Percentiles rank a stretch among this genome's conserved stretches.
phyloP scores from a whole-genome alignment of 495 filamentous ascomycete genomes.

The Tuber umbilicatum region DNA sequence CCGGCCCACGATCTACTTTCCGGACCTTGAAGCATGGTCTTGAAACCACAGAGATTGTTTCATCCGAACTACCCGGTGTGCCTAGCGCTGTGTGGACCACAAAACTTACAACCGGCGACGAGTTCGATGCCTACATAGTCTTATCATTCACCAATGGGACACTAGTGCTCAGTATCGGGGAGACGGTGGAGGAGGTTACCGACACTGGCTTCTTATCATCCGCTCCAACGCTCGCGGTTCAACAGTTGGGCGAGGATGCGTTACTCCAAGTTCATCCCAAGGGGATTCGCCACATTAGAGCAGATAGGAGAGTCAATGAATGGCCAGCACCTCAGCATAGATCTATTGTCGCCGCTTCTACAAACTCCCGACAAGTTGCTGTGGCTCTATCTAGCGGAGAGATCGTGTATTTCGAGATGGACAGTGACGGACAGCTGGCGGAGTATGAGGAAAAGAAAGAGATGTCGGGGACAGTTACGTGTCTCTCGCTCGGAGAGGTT shows the following conservation, averaged over 20 bases:
- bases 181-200: slow-evolving; percentile 90
- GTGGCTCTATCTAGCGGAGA: slow-evolving; percentile 91
- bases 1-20: slow-evolving; percentile 80
- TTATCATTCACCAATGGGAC: slow-evolving; percentile 65
- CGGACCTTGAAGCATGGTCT: slow-evolving; percentile 86
- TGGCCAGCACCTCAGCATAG: slow-evolving; percentile 91
- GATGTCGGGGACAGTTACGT: slow-evolving; percentile 93
- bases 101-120: slow-evolving; percentile 71
- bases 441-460: slow-evolving; percentile 94
- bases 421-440: slow-evolving; percentile 77
- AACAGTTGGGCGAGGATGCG: slow-evolving; percentile 88
- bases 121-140: slow-evolving; percentile 75
- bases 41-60: slow-evolving; percentile 87
- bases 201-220: slow-evolving; percentile 84
- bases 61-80: slow-evolving; percentile 76
- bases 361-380: slow-evolving; percentile 87
- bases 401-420: slow-evolving; percentile 97
- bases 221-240: slow-evolving; percentile 81
- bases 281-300: slow-evolving; percentile 81
- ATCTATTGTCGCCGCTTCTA: slow-evolving; percentile 89
- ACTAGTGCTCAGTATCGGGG: slow-evolving; percentile 85
- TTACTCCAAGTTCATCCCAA: slow-evolving; percentile 91
- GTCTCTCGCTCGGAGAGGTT: slow-evolving; percentile 85
- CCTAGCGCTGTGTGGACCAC: slow-evolving; percentile 93
- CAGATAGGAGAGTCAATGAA: slow-evolving; percentile 77